Evolutionary conservation across 257 asterid genomes (phyloP), one percentile per base, ranked within the genome.

Genomic region (Knoxia roxburghii): DNA sequence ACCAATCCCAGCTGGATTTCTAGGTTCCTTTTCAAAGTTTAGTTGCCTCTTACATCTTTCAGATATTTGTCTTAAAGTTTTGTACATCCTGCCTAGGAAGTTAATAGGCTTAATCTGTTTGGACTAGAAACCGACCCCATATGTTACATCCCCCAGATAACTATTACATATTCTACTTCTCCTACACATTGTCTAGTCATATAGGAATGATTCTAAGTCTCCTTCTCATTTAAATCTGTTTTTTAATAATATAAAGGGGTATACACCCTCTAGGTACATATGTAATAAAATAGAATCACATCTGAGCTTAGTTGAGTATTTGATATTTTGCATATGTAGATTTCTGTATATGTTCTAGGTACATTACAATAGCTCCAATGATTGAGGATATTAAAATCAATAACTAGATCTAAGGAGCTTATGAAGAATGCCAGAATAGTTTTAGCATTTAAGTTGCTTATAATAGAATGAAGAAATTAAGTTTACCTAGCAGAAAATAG

Each of bases 401-500:
- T 14, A 57, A 57, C 26, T 33, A 57, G 63, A 29, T 57, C 43
- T 0, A 30, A 43, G 30, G 43, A 57, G 35, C 43, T 15, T 57
- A 59, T 48, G 49, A 65, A 32, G 26, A n/a, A 48, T 30, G 30
- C 3, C 3, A 4, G 29, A 17, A 27, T 23, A 48, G 69, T 18
- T 43, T 9, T 17, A 45, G 26, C 41, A 45, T 13, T 39, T 61
- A 23, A 40, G 30, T 7, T n/a, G 33, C 52, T 39, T 3, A 23
- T 2, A 5, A 46, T 4, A 61, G 65, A 61, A 30, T 30, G 5
- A 32, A 1, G 15, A 11, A n/a, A 23, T 39, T 4, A 11, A n/a
- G 52, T 39, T 61, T 21, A 7, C 50, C 99, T 83, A 97, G 97
- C 60, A 93, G 96, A 82, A 93, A 93, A 90, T 97, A 93, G 78